Percentiles rank a stretch among this genome's conserved stretches.
These are phyloP conservation scores for Hondaea fermentalgiana DNA, from an alignment of 108 stramenopile species.

Conservation along the genomic window DNA sequence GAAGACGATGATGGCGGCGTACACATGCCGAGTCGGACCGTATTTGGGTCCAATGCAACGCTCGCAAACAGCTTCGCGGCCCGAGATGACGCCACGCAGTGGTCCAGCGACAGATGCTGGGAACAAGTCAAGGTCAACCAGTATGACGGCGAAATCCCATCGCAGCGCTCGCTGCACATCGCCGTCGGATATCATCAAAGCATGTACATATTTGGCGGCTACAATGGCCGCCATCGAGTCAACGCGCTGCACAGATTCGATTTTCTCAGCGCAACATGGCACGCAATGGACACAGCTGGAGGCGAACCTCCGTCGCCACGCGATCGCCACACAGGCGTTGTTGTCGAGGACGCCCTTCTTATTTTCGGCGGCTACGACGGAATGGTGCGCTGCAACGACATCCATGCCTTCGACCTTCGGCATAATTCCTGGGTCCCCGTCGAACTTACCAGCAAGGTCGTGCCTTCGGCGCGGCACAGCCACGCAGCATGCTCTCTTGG, in stretches of 20 bases:
- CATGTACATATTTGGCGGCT: constrained; percentile 70
- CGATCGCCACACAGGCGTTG: constrained; percentile 77
- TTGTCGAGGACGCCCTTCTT: constrained; percentile 64
- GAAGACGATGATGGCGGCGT: neutral
- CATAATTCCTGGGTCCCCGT: constrained; percentile 69
- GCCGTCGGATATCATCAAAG: constrained; percentile 59
- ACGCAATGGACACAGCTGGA: constrained; percentile 23
- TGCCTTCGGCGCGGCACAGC: constrained; percentile 82
- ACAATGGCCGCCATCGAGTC: constrained; percentile 71
- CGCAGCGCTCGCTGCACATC: constrained; percentile 71
- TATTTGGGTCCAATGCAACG: neutral
- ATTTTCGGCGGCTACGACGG: constrained; percentile 70
- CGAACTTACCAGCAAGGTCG: constrained; percentile 20
- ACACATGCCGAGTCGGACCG: neutral
- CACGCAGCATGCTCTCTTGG: constrained; percentile 81
- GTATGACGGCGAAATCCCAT: constrained; percentile 34
- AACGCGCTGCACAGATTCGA: constrained; percentile 86
- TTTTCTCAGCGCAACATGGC: constrained; percentile 54
- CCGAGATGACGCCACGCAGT: neutral
- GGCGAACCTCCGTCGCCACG: constrained; percentile 62
- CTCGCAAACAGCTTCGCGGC: neutral
- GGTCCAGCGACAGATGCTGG: neutral
- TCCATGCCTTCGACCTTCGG: constrained; percentile 76
- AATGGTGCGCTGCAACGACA: constrained; percentile 54
- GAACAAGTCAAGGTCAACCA: constrained; percentile 5